These are phyloP conservation scores for Fusarium humuli DNA, from an alignment of 2,329 filamentous ascomycete genomes.

Conservation along the genomic window DNA sequence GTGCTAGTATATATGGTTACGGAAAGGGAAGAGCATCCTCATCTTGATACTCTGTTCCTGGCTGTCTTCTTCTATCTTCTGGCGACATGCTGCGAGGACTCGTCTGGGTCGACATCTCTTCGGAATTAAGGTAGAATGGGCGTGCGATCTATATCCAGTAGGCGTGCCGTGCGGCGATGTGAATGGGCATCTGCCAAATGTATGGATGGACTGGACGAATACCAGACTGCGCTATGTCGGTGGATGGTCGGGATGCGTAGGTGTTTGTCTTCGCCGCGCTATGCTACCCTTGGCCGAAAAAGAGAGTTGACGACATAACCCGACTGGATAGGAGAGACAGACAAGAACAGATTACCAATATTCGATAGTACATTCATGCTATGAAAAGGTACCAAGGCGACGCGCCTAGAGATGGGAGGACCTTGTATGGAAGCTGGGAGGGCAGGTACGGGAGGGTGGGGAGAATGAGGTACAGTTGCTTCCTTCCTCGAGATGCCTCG, in stretches of 20 bases:
- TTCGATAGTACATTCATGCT: constrained; percentile 10
- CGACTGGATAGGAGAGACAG: constrained; percentile 4
- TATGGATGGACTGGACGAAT: constrained; percentile 25
- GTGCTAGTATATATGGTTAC: constrained; percentile 5
- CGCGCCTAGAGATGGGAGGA: constrained; percentile 17
- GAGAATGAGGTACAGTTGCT: constrained; percentile 13
- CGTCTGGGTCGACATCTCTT: constrained; percentile 30
- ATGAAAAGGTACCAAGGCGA: constrained; percentile 7
- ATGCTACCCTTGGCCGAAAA: constrained; percentile 28
- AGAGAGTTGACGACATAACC: not conserved
- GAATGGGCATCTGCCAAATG: constrained; percentile 26
- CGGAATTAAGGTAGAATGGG: constrained; percentile 32
- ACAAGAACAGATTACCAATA: constrained; percentile 10
- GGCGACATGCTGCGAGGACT: constrained; percentile 19
- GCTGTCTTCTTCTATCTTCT: constrained; percentile 23
- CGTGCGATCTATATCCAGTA: constrained; percentile 22
- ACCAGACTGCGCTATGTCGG: constrained; percentile 21
- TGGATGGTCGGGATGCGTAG: constrained; percentile 19
- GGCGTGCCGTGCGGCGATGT: constrained; percentile 20
- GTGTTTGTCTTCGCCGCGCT: constrained; percentile 34
- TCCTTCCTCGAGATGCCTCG: constrained; percentile 13
- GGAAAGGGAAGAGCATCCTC: not conserved
- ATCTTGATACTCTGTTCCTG: constrained; percentile 13
- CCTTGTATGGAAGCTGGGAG: constrained; percentile 6
- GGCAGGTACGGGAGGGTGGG: constrained; percentile 12